A percentile compares a stretch with the other conserved stretches of the same genome.
Evolutionary conservation across 2,329 filamentous ascomycete species (phyloP).

Genomic region (Graphilbum fragrans): DNA sequence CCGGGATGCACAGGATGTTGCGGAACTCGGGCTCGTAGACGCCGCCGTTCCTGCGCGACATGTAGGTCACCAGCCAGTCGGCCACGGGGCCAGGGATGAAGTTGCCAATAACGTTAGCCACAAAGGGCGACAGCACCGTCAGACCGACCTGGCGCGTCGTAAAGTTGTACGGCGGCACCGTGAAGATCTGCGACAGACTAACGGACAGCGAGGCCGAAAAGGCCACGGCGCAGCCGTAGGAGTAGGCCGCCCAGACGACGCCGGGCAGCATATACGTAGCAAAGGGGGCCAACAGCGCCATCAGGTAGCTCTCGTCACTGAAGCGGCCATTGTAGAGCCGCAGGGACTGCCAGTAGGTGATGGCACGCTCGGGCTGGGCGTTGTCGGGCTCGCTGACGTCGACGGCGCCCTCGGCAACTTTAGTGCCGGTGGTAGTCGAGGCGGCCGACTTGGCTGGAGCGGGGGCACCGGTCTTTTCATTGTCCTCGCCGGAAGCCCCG

Average conservation of each 20-base stretch:
- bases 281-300: constrained; percentile 19
- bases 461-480: background rate
- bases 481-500: background rate
- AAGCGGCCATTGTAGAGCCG: constrained; percentile 9
- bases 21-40: constrained; percentile 11
- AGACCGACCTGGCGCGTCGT: constrained; percentile 22
- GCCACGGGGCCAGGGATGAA: constrained; percentile 27
- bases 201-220: constrained; percentile 27
- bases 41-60: constrained; percentile 19
- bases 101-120: constrained; percentile 22
- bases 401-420: too few species aligned
- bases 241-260: constrained; percentile 25
- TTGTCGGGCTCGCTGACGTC: too few species aligned
- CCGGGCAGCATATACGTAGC: constrained; percentile 27
- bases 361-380: constrained; percentile 3
- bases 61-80: constrained; percentile 26
- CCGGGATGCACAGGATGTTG: constrained; percentile 23
- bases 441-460: too few species aligned
- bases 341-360: constrained; percentile 9
- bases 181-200: constrained; percentile 25
- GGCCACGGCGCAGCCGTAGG: constrained; percentile 23
- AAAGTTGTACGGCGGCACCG: constrained; percentile 24
- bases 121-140: constrained; percentile 22
- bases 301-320: constrained; percentile 7
- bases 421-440: too few species aligned